A percentile compares a stretch with the other conserved stretches of the same genome.
Conservation (phyloP, 306 rosid genomes). For the Acacia melanoxylon region DNA sequence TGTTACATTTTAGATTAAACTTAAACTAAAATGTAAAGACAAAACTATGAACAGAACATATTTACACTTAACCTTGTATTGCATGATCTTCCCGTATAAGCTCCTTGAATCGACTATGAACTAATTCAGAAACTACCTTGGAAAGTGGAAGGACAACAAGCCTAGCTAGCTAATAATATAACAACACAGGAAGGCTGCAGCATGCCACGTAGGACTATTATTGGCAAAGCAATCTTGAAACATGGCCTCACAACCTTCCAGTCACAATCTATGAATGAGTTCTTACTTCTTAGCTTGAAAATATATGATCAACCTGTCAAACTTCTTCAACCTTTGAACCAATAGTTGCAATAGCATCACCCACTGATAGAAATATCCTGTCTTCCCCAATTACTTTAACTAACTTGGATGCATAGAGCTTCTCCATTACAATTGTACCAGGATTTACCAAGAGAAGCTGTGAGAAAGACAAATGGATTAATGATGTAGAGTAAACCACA, state of each 20-base stretch:
- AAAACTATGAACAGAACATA: background rate
- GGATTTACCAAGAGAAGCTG: constrained; percentile 81
- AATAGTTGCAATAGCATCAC: constrained; percentile 60
- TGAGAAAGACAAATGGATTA: background rate
- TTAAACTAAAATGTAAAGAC: background rate
- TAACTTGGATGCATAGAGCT: constrained; percentile 62
- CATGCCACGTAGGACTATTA: background rate
- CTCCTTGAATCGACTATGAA: background rate
- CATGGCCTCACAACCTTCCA: background rate
- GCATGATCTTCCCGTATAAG: background rate
- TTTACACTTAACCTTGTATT: background rate
- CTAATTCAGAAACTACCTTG: background rate
- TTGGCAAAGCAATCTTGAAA: background rate
- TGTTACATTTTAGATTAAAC: background rate
- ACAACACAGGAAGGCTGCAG: background rate
- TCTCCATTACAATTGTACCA: constrained; percentile 71
- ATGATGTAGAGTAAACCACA: background rate
- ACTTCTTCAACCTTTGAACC: constrained; percentile 35
- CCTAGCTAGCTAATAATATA: background rate
- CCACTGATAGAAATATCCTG: constrained; percentile 66
- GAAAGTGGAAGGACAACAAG: background rate
- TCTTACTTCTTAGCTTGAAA: background rate
- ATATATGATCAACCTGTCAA: background rate
- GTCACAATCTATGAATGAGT: background rate
- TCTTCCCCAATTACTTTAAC: constrained; percentile 52